Evolutionary conservation across 768 basidiomycete species (phyloP).

Genomic region (Boletus insuetus): DNA sequence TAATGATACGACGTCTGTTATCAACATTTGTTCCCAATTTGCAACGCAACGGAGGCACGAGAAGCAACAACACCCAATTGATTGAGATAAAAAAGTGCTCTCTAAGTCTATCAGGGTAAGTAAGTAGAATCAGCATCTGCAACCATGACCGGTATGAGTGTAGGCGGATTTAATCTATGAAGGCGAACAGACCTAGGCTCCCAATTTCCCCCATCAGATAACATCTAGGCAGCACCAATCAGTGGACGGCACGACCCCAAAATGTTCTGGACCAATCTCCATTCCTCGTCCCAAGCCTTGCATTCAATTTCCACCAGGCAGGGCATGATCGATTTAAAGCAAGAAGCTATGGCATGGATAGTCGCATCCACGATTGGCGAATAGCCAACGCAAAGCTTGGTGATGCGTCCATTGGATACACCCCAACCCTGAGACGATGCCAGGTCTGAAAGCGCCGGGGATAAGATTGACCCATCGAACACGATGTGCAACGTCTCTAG

Average conservation of each 20-base stretch:
- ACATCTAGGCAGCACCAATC: not conserved
- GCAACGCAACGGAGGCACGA: too few relatives aligned
- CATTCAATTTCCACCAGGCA: conserved; percentile 3
- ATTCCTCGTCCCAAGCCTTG: not conserved
- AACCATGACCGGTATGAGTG: too few relatives aligned
- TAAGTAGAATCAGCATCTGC: too few relatives aligned
- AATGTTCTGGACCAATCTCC: conserved; percentile 7
- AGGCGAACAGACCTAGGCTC: too few relatives aligned
- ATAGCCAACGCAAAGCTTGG: conserved; percentile 13
- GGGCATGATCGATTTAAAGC: conserved; percentile 17
- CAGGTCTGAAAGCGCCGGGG: not conserved
- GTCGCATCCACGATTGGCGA: conserved; percentile 13
- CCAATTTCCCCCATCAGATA: too few relatives aligned
- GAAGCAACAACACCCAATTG: too few relatives aligned
- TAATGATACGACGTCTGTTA: too few relatives aligned
- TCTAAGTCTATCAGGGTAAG: too few relatives aligned
- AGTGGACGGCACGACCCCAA: not conserved
- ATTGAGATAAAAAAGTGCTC: too few relatives aligned
- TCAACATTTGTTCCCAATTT: too few relatives aligned
- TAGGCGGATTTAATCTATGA: too few relatives aligned
- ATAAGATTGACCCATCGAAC: conserved; percentile 16
- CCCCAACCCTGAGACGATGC: not conserved
- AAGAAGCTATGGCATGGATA: conserved; percentile 1
- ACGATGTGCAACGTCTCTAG: conserved; percentile 16
- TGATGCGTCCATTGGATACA: conserved; percentile 9